These are phyloP conservation scores for Solanum tacnaense DNA, from an alignment of 257 asterid species.

Conservation along the genomic window DNA sequence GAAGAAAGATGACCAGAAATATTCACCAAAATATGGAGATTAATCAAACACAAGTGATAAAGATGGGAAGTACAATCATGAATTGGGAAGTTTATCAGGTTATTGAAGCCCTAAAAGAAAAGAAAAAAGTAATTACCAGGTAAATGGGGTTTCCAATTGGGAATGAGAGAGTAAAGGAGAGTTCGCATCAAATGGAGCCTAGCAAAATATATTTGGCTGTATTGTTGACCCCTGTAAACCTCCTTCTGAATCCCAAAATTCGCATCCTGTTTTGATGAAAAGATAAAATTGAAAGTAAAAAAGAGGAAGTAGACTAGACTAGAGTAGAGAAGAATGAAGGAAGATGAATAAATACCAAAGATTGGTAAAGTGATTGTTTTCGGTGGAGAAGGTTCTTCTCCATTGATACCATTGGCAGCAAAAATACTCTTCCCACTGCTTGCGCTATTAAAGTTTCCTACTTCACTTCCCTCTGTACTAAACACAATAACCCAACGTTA, in stretches of 20 bases:
- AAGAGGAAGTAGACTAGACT: background rate
- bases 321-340: background rate
- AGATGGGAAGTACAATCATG: background rate
- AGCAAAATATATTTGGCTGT: constrained; percentile 90
- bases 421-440: constrained; percentile 6
- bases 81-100: background rate
- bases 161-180: constrained; percentile 74
- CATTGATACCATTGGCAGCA: constrained; percentile 73
- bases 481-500: no score
- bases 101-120: background rate
- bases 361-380: constrained; percentile 49
- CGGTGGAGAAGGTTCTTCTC: constrained; percentile 46
- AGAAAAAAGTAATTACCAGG: constrained; percentile 36
- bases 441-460: no score
- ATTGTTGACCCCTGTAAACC: constrained; percentile 88
- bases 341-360: constrained; percentile 34
- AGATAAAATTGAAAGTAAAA: background rate
- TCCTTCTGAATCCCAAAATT: constrained; percentile 61
- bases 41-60: background rate
- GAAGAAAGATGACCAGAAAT: background rate
- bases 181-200: constrained; percentile 90
- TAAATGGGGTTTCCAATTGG: constrained; percentile 76
- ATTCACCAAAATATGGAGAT: background rate
- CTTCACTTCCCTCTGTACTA: background rate
- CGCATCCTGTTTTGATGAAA: constrained; percentile 40